Conservation (phyloP, 192 early-diverging fungal species). For the Nowakowskiella sp. region DNA sequence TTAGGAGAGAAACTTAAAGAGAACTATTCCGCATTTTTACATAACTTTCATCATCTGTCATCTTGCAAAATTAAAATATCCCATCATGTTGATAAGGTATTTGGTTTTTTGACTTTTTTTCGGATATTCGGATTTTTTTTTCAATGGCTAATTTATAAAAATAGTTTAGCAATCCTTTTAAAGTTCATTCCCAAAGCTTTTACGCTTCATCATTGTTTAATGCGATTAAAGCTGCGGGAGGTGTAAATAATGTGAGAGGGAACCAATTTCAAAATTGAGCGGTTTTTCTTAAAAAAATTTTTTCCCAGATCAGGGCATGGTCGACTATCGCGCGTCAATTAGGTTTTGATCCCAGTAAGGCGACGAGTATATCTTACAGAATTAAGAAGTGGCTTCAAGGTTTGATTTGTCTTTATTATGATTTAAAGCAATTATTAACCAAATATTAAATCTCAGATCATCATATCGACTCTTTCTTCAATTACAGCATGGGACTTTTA, state of each 20-base stretch:
- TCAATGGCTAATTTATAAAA: too few species aligned
- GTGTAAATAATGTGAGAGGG: neutral
- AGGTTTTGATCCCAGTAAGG: neutral
- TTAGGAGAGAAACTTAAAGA: too few species aligned
- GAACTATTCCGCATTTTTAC: neutral
- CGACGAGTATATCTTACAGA: neutral
- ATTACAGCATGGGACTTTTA: neutral
- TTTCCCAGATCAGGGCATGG: neutral
- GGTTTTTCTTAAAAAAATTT: neutral
- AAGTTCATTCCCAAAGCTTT: neutral
- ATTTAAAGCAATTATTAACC: neutral
- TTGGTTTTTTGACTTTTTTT: too few species aligned
- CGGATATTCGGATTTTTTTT: too few species aligned
- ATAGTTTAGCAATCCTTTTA: neutral
- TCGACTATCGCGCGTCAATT: neutral
- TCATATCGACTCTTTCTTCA: slow-evolving; percentile 1
- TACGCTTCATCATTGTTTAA: neutral
- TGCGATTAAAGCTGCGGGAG: neutral
- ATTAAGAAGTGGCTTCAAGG: slow-evolving; percentile 1
- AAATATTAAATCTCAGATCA: neutral
- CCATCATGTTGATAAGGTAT: neutral
- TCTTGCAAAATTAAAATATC: neutral
- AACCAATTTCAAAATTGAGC: neutral
- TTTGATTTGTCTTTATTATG: neutral
- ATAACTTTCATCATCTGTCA: neutral